Evolutionary conservation across 2,329 filamentous ascomycete species (phyloP), one percentile per base, ranked within the genome.

Genomic region (Calonectria ilicicola): DNA sequence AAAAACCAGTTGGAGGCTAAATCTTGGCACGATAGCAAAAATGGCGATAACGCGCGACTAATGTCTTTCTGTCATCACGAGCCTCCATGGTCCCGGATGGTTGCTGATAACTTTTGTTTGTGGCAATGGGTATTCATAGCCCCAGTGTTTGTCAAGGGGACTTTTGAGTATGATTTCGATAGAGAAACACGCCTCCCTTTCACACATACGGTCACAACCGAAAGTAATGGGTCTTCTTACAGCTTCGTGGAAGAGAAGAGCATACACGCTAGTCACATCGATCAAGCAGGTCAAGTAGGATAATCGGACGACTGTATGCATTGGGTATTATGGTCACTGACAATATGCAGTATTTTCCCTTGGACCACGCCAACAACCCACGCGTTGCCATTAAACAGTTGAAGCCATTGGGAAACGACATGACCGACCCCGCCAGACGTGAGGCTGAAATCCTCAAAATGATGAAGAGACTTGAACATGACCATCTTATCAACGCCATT

Each of bases 401-500:
- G 14, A 60, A 26, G 32, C 5, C 32, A 3, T 17, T 10, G 23
- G 32, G 26, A 26, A 19, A 17, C 8, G 21, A 40, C 1, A 21
- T 51, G 23, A 44, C 46, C 12, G 32, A 67, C 4, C 1, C 14
- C 23, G 47, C 1, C 14, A 15, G 47, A n/a, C 35, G 38, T 32
- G 70, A 73, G 19, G 67, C 63, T 14, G 23, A n/a, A 21, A 40
- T 56, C 12, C 38, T 73, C 2, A 32, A 67, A 12, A 70, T 67
- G 53, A 53, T 70, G 32, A 70, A 64, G 7, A 12, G 23, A 3
- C 27, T 73, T 21, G 6, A 70, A 42, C 67, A 26, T 23, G 29
- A 38, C 15, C 67, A 73, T 32, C 47, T 70, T 38, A 70, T 70
- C 40, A 70, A 68, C 17, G 53, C 71, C 0, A 65, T 70, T n/a